Percentiles rank a stretch among this genome's conserved stretches.
Evolutionary conservation across 768 basidiomycete genomes (phyloP).

Genomic region (Hypsizygus marmoreus): DNA sequence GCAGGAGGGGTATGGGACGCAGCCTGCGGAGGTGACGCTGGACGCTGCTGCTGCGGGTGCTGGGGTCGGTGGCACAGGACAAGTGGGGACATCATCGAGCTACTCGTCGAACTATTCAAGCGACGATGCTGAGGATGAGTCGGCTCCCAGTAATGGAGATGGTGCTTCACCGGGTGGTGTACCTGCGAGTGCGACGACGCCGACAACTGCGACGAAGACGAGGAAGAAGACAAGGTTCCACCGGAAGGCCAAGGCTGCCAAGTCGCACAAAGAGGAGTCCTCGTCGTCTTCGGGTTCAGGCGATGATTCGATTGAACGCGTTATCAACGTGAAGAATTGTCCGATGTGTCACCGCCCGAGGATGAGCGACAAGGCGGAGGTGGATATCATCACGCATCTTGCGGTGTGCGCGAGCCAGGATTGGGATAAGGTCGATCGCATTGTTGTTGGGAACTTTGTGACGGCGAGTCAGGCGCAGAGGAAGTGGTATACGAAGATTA

Average conservation of each 20-base stretch:
- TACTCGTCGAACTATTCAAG: slow-evolving; percentile 39
- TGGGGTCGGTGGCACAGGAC: slow-evolving; percentile 2
- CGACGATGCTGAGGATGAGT: slow-evolving; percentile 46
- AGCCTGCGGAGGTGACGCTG: slow-evolving; percentile 49
- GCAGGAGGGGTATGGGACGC: slow-evolving; percentile 36
- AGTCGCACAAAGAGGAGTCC: slow-evolving; percentile 17
- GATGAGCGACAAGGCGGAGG: slow-evolving; percentile 82
- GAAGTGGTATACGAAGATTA: slow-evolving; percentile 94
- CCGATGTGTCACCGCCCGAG: slow-evolving; percentile 91
- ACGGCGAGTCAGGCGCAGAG: slow-evolving; percentile 94
- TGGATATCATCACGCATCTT: slow-evolving; percentile 96
- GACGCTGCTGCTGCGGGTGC: slow-evolving; percentile 13
- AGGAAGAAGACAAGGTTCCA: slow-evolving; percentile 18
- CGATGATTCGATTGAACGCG: slow-evolving; percentile 63
- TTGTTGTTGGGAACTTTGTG: slow-evolving; percentile 93
- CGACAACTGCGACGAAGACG: no score
- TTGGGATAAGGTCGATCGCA: slow-evolving; percentile 86
- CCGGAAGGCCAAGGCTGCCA: slow-evolving; percentile 20
- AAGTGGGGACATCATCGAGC: slow-evolving; percentile 13
- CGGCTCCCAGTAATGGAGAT: slow-evolving; percentile 11
- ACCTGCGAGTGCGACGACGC: slow-evolving; percentile 16
- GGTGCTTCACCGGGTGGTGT: slow-evolving; percentile 7
- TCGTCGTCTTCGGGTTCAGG: slow-evolving; percentile 9
- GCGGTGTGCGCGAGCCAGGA: slow-evolving; percentile 94
- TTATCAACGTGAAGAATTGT: slow-evolving; percentile 95